A percentile compares a stretch with the other conserved stretches of the same genome.
These are phyloP conservation scores for Trichophyton schoenleinii DNA, from an alignment of 2,329 filamentous ascomycete genomes.

Conservation along the genomic window DNA sequence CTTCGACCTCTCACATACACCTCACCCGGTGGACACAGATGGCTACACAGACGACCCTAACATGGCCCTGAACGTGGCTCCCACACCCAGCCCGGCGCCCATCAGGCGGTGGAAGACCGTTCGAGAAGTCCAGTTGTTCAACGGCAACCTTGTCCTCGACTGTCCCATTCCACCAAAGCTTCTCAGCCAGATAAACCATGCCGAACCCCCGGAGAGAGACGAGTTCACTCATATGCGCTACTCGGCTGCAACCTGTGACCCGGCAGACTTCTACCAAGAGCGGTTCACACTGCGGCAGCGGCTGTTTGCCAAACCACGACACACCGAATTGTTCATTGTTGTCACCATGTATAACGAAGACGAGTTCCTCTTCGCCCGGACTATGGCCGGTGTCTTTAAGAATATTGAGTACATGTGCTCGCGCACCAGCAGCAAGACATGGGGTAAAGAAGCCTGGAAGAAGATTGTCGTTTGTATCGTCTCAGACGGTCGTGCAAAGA, in stretches of 20 bases:
- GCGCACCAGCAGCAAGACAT: conserved; percentile 84
- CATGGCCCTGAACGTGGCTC: conserved; percentile 9
- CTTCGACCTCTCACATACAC: conserved; percentile 38
- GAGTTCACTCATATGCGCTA: conserved; percentile 72
- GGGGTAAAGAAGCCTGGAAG: conserved; percentile 98
- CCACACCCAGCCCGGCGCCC: conserved; percentile 43
- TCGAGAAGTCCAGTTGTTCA: conserved; percentile 93
- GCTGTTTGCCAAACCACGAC: conserved; percentile 80
- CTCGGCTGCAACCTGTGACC: conserved; percentile 87
- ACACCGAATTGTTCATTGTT: conserved; percentile 91
- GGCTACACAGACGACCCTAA: conserved; percentile 33
- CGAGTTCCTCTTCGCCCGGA: conserved; percentile 86
- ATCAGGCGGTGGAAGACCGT: conserved; percentile 95
- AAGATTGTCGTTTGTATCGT: conserved; percentile 98
- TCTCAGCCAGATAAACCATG: conserved; percentile 76
- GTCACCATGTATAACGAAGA: conserved; percentile 99
- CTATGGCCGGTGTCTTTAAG: conserved; percentile 95
- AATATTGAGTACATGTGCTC: conserved; percentile 98
- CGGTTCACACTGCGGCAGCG: conserved; percentile 86
- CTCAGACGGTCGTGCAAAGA: conserved; percentile 92
- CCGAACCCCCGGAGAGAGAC: conserved; percentile 65
- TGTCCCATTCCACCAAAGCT: conserved; percentile 86
- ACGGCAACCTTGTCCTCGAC: conserved; percentile 91
- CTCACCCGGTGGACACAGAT: conserved; percentile 37
- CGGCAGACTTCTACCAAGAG: conserved; percentile 71